Evolutionary conservation across 495 filamentous ascomycete genomes (phyloP), one percentile per base, ranked within the genome.

Genomic region (Neurospora sp.): DNA sequence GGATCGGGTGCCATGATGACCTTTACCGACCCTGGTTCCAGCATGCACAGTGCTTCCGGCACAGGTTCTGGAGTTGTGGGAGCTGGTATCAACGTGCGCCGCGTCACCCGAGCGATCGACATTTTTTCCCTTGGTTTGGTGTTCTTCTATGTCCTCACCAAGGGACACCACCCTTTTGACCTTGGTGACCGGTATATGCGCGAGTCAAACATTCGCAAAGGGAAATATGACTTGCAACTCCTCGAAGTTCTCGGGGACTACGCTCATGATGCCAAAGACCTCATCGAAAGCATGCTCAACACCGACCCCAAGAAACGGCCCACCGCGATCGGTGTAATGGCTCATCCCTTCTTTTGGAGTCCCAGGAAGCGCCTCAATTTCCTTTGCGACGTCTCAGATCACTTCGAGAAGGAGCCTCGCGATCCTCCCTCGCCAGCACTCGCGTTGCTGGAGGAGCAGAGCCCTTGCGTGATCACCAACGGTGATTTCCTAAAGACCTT

Each of bases 291-390:
- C 43, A 99, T 99, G 96, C 82, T 98, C 39, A 84, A 86, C 31
- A 85, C 90, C 70, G 89, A 91, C 78, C 96, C 89, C 43, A 92
- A 88, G 74, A 76, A 82, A 72, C 88, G 92, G 78, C 90, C 96
- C 71, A 85, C 93, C 73, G 89, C 96, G 36, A 84, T 83, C 70
- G 83, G 92, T 70, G 92, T 98, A 74, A 88, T 97, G 83, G 88
- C 91, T 37, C 96, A 99, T 78, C 96, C 96, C 0, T 98, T 98
- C 85, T 99, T 99, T 87, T 99, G 96, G 96, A 82, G 88, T 3
- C 80, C 91, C 1, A 94, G 95, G 76, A 94, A 96, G 76, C 90
- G 94, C 19, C 90, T 98, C 34, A 88, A 87, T 38, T 99, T 98
- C 83, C 88, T 99, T 21, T 95, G 94, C 77, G 93, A 97, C 72